Evolutionary conservation across 352 stramenopile genomes (phyloP).

Genomic region (Pythium rishiriense): DNA sequence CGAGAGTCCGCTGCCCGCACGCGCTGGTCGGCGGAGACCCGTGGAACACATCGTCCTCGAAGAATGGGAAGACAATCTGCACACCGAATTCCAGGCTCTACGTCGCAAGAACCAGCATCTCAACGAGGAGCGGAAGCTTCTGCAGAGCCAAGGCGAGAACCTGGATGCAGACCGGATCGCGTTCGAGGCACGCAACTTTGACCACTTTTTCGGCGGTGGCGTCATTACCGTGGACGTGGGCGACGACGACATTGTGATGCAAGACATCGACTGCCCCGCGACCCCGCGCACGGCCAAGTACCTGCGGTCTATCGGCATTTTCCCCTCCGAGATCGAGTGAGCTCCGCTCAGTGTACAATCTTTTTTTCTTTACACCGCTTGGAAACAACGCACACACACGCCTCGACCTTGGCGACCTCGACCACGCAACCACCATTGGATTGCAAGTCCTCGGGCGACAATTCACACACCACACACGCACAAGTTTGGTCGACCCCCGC

Average conservation of each 20-base stretch:
- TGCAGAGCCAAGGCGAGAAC: slow-evolving; percentile 16
- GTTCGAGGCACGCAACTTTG: slow-evolving; percentile 26
- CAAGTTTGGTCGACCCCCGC: too few species aligned
- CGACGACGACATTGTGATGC: slow-evolving; percentile 17
- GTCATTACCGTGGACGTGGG: neutral
- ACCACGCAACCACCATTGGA: too few species aligned
- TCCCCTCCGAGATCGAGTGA: slow-evolving; percentile 20
- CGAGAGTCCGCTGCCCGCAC: neutral
- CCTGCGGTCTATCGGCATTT: slow-evolving; percentile 26
- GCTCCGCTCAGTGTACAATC: neutral
- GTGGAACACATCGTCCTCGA: slow-evolving; percentile 24
- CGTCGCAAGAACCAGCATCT: slow-evolving; percentile 21
- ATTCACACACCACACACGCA: too few species aligned
- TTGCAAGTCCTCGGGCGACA: too few species aligned
- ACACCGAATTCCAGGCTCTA: slow-evolving; percentile 20
- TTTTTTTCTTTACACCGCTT: too few species aligned
- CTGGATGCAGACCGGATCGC: slow-evolving; percentile 24
- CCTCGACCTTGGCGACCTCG: too few species aligned
- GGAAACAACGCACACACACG: too few species aligned
- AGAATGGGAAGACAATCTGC: slow-evolving; percentile 24
- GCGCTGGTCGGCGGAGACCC: neutral
- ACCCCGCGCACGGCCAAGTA: slow-evolving; percentile 24
- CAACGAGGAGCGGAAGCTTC: slow-evolving; percentile 14
- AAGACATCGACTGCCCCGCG: slow-evolving; percentile 23
- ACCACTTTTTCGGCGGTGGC: slow-evolving; percentile 25